Percentiles rank a stretch among this genome's conserved stretches.
Evolutionary conservation across 2,329 filamentous ascomycete species (phyloP).

Genomic region (Pyricularia sp.): DNA sequence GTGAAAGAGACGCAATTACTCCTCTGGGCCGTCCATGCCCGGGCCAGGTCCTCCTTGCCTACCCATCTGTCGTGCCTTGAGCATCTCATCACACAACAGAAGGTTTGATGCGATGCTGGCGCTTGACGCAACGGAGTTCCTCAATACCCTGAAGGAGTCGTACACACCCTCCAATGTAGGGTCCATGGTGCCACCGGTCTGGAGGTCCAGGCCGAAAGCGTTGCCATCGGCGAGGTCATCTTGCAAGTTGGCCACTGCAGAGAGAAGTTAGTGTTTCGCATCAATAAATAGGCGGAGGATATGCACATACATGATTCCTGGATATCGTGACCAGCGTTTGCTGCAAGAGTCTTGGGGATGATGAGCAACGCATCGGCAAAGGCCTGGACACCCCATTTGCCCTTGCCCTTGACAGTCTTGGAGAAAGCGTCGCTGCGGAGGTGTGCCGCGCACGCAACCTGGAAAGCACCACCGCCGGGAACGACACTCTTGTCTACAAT

Average conservation of each 20-base stretch:
- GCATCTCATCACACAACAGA: conserved; percentile 88
- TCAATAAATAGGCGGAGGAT: conserved; percentile 8
- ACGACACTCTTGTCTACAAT: conserved; percentile 97
- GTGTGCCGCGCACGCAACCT: conserved; percentile 83
- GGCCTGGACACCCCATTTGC: conserved; percentile 88
- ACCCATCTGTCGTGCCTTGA: conserved; percentile 96
- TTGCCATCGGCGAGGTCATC: conserved; percentile 81
- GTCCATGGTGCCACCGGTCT: conserved; percentile 89
- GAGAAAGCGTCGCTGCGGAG: conserved; percentile 78
- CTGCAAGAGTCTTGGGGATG: conserved; percentile 94
- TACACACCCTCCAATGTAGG: conserved; percentile 86
- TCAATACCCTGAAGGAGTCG: conserved; percentile 89
- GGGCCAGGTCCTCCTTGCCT: conserved; percentile 52
- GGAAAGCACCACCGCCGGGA: conserved; percentile 89
- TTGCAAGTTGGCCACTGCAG: conserved; percentile 69
- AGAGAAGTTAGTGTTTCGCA: conserved; percentile 5
- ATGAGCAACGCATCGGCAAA: conserved; percentile 92
- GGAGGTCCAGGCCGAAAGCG: conserved; percentile 75
- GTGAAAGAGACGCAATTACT: conserved; percentile 22
- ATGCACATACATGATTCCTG: conserved; percentile 75
- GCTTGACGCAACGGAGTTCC: conserved; percentile 89
- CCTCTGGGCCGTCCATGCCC: conserved; percentile 52
- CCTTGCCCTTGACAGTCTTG: conserved; percentile 94
- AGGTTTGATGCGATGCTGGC: conserved; percentile 93
- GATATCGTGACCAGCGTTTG: conserved; percentile 92